Evolutionary conservation across 2,329 filamentous ascomycete species (phyloP), one percentile per base, ranked within the genome.

Genomic region (Scedosporium boydii): DNA sequence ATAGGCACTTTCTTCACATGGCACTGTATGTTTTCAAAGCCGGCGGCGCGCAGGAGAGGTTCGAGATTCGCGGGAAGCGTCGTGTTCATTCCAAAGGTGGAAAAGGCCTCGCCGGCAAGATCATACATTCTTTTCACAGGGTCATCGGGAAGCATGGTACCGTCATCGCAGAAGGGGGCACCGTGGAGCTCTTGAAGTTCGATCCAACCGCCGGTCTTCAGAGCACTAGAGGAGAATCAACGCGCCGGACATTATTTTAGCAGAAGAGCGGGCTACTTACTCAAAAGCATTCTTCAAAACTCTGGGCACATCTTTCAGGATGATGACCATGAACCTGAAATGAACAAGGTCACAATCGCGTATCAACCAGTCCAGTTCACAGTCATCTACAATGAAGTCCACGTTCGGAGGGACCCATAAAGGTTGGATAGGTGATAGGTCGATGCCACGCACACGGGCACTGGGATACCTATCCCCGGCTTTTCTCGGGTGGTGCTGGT

Each of bases 331-430:
- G 68, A 68, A 79, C 67, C 73, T 77, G 67, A 78, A 81, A 76
- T 78, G 78, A 1, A 87, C 79, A 65, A 82, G 78, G 69, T 87
- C 84, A 68, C 82, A 86, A 61, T 80, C 74, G 3, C 76, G 71
- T 59, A 27, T 75, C 4, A 73, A 65, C 86, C 86, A 88, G 7
- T 82, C 77, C 57, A 81, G 76, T 65, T 87, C 83, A 59, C 80
- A 79, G 68, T 88, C 85, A 67, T 88, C 85, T 9, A 88, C 78
- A 63, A 86, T 75, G 72, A 87, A 87, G 6, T 76, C 77, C n/a
- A 84, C 77, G 68, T 87, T 87, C 10, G 81, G 77, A 16, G 84
- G 85, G 12, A 87, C 76, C 71, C 74, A 77, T 42, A 70, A 71
- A 1, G 77, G 76, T 65, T 81, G 78, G 21, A 80, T 80, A 2